A percentile compares a stretch with the other conserved stretches of the same genome.
Evolutionary conservation across 1,284 basidiomycete genomes (phyloP).

Genomic region (Ceratorhiza oryzae-sativae): DNA sequence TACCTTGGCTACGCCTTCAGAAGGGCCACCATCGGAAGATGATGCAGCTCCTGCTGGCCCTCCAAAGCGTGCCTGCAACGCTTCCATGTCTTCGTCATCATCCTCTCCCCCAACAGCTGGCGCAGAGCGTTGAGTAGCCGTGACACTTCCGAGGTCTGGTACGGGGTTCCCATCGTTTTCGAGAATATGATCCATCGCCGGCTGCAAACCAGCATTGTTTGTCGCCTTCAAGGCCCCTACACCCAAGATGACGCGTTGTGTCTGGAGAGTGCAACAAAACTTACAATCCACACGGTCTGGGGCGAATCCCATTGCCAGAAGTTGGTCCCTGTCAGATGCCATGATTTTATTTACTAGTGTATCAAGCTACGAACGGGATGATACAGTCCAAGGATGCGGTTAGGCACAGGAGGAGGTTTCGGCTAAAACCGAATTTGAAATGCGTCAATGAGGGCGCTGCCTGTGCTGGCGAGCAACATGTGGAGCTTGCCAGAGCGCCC

Average conservation of each 20-base stretch:
- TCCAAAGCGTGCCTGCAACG: slow-evolving; percentile 56
- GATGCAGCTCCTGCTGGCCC: slow-evolving; percentile 48
- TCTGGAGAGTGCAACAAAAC: slow-evolving; percentile 47
- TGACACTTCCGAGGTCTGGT: slow-evolving; percentile 61
- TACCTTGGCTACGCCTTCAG: slow-evolving; percentile 52
- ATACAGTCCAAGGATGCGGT: slow-evolving; percentile 1
- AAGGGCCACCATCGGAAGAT: slow-evolving; percentile 39
- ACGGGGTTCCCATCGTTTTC: slow-evolving; percentile 77
- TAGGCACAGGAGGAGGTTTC: neutral
- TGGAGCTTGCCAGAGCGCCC: no score
- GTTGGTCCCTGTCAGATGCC: slow-evolving; percentile 72
- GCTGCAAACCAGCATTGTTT: slow-evolving; percentile 77
- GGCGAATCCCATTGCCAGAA: slow-evolving; percentile 88
- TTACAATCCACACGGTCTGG: slow-evolving; percentile 81
- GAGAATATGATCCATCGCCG: slow-evolving; percentile 87
- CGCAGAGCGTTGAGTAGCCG: slow-evolving; percentile 44
- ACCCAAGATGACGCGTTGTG: slow-evolving; percentile 34
- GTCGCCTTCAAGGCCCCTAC: slow-evolving; percentile 87
- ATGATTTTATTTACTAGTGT: slow-evolving; percentile 43
- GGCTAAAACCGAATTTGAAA: neutral
- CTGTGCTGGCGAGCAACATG: slow-evolving; percentile 19
- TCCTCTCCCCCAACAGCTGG: slow-evolving; percentile 56
- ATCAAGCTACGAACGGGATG: neutral
- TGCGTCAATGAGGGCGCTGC: no score
- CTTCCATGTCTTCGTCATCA: slow-evolving; percentile 75